These are phyloP conservation scores for Lichtheimia ramosa DNA, from an alignment of 371 early-diverging fungal species.

Conservation along the genomic window DNA sequence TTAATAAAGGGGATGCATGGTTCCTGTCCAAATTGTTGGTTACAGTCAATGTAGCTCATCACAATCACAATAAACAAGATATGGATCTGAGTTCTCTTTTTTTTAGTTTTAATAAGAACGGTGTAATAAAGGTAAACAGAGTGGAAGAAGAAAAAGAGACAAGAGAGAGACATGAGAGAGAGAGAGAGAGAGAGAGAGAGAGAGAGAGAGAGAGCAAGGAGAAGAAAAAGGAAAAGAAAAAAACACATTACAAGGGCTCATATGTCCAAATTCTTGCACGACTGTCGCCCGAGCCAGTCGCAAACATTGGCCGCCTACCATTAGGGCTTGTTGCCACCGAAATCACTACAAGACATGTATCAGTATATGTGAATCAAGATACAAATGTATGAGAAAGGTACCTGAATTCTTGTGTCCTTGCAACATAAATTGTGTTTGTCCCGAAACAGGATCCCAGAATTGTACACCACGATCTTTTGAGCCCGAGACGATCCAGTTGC, in stretches of 20 bases:
- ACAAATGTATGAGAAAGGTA: constrained; percentile 17
- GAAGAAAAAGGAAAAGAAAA: constrained; percentile 10
- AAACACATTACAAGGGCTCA: constrained; percentile 27
- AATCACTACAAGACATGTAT: constrained; percentile 67
- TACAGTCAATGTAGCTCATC: too few species aligned
- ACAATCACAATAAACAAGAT: too few species aligned
- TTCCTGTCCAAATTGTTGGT: too few species aligned
- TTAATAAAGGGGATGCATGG: too few species aligned
- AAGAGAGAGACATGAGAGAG: too few species aligned
- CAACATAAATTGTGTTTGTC: constrained; percentile 85
- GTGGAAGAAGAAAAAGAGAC: too few species aligned
- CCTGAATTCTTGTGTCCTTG: constrained; percentile 97
- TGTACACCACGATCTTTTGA: constrained; percentile 94
- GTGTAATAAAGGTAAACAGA: too few species aligned
- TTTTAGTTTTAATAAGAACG: too few species aligned
- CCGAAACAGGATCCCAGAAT: constrained; percentile 89
- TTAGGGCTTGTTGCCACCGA: constrained; percentile 85
- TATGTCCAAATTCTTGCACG: constrained; percentile 93
- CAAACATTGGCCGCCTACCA: constrained; percentile 79
- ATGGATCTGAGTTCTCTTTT: too few species aligned
- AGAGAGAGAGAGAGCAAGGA: too few species aligned
- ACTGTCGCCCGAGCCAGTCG: constrained; percentile 96
- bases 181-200: too few species aligned
- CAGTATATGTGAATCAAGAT: neutral
- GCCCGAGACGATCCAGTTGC: constrained; percentile 92